Evolutionary conservation across 2,329 filamentous ascomycete genomes (phyloP).

Genomic region (Fusarium multiceps): DNA sequence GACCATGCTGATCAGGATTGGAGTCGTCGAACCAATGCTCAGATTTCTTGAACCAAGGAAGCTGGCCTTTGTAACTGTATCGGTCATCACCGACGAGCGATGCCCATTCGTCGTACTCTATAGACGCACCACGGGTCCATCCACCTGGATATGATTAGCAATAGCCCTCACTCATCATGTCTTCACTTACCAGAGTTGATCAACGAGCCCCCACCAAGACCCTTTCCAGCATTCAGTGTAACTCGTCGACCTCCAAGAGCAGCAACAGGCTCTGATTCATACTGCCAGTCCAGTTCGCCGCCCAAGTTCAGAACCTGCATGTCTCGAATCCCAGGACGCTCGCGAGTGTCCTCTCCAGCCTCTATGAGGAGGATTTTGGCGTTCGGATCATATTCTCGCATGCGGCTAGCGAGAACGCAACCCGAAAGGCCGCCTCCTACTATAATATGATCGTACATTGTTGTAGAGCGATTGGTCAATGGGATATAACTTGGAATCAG

Average conservation of each 20-base stretch:
- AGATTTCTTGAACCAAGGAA: slow-evolving; percentile 58
- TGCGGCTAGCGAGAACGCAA: slow-evolving; percentile 50
- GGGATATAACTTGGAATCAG: rapidly evolving
- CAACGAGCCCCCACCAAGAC: slow-evolving; percentile 54
- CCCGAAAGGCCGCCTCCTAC: slow-evolving; percentile 50
- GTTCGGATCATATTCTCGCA: slow-evolving; percentile 34
- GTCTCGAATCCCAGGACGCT: slow-evolving; percentile 27
- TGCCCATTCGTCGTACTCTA: slow-evolving; percentile 60
- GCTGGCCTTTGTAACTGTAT: slow-evolving; percentile 59
- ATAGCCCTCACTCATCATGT: rapidly evolving
- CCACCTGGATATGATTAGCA: slow-evolving; percentile 38
- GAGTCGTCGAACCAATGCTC: slow-evolving; percentile 49
- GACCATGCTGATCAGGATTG: slow-evolving; percentile 52
- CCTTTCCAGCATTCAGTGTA: slow-evolving; percentile 51
- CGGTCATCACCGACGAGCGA: slow-evolving; percentile 49
- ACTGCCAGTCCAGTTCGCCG: slow-evolving; percentile 52
- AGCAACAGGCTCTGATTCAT: slow-evolving; percentile 48
- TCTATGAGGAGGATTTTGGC: slow-evolving; percentile 54
- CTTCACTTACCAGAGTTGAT: slow-evolving; percentile 52
- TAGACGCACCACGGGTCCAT: slow-evolving; percentile 57
- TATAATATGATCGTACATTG: slow-evolving; percentile 45
- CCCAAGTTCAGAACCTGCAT: slow-evolving; percentile 45
- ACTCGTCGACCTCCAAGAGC: slow-evolving; percentile 42
- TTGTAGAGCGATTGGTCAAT: background rate
- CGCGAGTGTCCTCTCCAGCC: slow-evolving; percentile 49